These are phyloP conservation scores for Termitomyces sp. DNA, from an alignment of 768 basidiomycete species.

Conservation along the genomic window DNA sequence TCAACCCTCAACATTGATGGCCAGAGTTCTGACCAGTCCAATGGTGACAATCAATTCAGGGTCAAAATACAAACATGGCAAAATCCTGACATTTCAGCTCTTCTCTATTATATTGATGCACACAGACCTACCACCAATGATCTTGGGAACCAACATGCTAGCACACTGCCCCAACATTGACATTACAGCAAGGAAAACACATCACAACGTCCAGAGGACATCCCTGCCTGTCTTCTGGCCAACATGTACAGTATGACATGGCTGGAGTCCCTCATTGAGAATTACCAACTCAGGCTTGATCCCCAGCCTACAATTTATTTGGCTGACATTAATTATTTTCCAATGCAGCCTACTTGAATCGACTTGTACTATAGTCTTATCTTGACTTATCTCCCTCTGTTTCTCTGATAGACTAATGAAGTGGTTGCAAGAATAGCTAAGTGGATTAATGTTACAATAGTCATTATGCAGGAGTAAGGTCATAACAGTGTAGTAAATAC, in stretches of 20 bases:
- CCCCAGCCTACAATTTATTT: not conserved
- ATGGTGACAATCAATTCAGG: not conserved
- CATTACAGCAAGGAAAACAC: not conserved
- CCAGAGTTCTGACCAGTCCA: not conserved
- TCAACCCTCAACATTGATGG: too few relatives aligned
- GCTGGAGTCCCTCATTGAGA: not conserved
- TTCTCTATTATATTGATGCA: not conserved
- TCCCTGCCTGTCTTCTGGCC: not conserved
- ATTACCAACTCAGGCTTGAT: not conserved
- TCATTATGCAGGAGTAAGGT: too few relatives aligned
- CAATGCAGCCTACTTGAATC: too few relatives aligned
- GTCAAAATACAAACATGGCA: too few relatives aligned
- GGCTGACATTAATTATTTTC: too few relatives aligned
- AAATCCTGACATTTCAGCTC: too few relatives aligned
- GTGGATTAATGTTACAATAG: too few relatives aligned
- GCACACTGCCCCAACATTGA: not conserved
- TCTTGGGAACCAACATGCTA: not conserved
- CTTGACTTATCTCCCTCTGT: too few relatives aligned
- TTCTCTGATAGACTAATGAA: too few relatives aligned
- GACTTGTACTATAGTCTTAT: too few relatives aligned
- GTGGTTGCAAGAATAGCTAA: too few relatives aligned
- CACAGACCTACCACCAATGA: not conserved
- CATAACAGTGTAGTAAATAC: too few relatives aligned
- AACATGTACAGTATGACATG: not conserved
- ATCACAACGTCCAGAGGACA: not conserved